Base-by-base conservation (phyloP, 2,329 filamentous ascomycete species). In the Calonectria multiphialidica region DNA sequence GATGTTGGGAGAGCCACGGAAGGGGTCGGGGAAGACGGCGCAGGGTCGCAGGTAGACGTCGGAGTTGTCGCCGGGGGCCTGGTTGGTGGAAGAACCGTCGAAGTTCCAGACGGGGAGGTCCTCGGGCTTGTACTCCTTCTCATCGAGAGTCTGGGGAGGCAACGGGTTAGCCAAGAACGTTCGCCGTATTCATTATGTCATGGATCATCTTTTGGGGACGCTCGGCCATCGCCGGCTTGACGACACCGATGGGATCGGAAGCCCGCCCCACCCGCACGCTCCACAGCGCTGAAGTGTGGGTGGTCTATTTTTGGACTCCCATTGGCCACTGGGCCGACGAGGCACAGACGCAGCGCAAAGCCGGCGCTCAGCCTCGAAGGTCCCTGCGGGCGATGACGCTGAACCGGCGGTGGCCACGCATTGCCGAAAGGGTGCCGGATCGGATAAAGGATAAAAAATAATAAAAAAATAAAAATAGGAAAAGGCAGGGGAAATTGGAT, bases 1-100 rank as follows among this genome's bases (percentile, higher is more conserved):
- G 85, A 98, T 93, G 90, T 98, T 98, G 87, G 95, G 94, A 73
- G 92, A 92, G 74, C 92, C 91, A 79, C 96, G 94, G 93, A 98
- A 96, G 73, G 96, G 96, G 77, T 98, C 95, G 79, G 95, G 94
- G 91, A 91, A 98, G 87, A 96, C 92, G 80, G 95, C 95, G 75
- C 94, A 91, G 72, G 96, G 96, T 83, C 95, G 93, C 80, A 98
- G 94, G 91, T 98, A 98, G 89, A 98, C 94, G 87, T 98, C 96
- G 59, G 95, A 98, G 92, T 98, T 97, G 86, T 97, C 94, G 81
- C 96, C 95, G 47, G 95, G 95, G 61, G 96, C 96, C 87, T 98
- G 96, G 79, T 90, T 93, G 78, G 95, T 98, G 16, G 95, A 98
- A 70, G 95, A 98, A 82, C 96, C 96, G 69, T 89, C 87, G 68